Evolutionary conservation across 164 flowering plant genomes (phyloP), one percentile per base, ranked within the genome.

Genomic region (Vitis riparia): DNA sequence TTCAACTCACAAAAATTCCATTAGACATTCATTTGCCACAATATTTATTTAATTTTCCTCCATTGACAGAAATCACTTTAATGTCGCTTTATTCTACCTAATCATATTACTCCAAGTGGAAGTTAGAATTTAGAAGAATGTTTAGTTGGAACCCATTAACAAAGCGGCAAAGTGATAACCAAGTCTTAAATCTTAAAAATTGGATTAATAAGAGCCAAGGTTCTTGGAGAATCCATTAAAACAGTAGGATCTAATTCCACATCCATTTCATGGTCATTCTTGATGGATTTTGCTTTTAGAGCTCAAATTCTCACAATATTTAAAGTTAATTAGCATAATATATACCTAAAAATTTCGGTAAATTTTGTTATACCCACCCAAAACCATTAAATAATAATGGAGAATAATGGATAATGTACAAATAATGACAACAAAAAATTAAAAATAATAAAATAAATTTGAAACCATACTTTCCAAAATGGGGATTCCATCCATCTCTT

Each of bases 211-310:
- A 7, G 44, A 0, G 0, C 7, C 44, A 53, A 53, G 56, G 13
- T 53, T 53, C 56, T 53, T 53, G 56, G 15, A 53, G 56, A 53
- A 53, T 7, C 56, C 56, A 53, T 53, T 53, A 53, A 53, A n/a
- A 53, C 56, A 53, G 14, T 53, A 5, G 56, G 56, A n/a, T 11
- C 56, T 13, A 53, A 53, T 53, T 53, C n/a, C 14, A 53, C 5
- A 53, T 53, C n/a, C 7, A 11, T 12, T 53, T 53, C 14, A 11
- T 11, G 11, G 7, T 23, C 27, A 3, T 11, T 53, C n/a, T 53
- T 2, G 14, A n/a, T 0, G 8, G n/a, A 37, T 6, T 37, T 37
- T 37, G 0, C 44, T 37, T 53, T 53, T 13, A 53, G n/a, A 53
- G 17, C 7, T 53, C 16, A 53, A 53, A 53, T 13, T 37, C 44